Evolutionary conservation across 768 basidiomycete genomes (phyloP).

Genomic region (Cystofilobasidium bisporidii): DNA sequence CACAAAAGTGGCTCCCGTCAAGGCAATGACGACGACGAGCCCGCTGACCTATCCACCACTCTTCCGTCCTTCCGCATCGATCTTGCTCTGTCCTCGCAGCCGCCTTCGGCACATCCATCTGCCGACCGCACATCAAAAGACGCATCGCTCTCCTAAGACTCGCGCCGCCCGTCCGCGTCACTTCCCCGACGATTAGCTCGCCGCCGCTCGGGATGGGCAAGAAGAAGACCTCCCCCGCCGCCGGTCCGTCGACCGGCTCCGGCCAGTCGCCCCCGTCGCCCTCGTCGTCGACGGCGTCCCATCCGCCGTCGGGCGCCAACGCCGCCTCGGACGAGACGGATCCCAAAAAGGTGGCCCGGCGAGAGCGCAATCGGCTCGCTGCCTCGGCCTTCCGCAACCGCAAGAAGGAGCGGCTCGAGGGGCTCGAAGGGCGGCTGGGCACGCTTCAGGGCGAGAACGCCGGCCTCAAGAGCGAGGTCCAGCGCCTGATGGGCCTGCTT

Average conservation of each 20-base stretch:
- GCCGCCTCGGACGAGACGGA: background rate
- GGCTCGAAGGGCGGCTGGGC: conserved; percentile 6
- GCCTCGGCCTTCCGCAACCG: conserved; percentile 22
- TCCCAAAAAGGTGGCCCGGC: background rate
- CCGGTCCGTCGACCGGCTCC: background rate
- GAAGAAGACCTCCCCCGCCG: background rate
- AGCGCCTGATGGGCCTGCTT: conserved; percentile 5
- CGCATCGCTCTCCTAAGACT: too few species aligned
- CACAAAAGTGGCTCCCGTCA: too few species aligned
- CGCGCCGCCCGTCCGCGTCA: background rate
- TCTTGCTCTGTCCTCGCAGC: too few species aligned
- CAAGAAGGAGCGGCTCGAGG: conserved; percentile 27
- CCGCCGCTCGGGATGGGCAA: background rate
- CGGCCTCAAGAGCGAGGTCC: conserved; percentile 6
- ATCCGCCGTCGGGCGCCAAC: background rate
- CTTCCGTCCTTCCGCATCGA: too few species aligned
- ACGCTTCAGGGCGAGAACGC: conserved; percentile 2
- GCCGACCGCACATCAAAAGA: too few species aligned
- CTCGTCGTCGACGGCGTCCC: background rate
- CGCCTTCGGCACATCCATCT: too few species aligned
- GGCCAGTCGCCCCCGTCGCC: background rate
- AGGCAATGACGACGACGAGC: too few species aligned
- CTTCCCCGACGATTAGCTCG: too few species aligned
- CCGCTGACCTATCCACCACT: too few species aligned
- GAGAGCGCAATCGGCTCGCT: conserved; percentile 26